Evolutionary conservation across 2,329 filamentous ascomycete genomes (phyloP), one percentile per base, ranked within the genome.

Genomic region (Sporothrix euskadiensis): DNA sequence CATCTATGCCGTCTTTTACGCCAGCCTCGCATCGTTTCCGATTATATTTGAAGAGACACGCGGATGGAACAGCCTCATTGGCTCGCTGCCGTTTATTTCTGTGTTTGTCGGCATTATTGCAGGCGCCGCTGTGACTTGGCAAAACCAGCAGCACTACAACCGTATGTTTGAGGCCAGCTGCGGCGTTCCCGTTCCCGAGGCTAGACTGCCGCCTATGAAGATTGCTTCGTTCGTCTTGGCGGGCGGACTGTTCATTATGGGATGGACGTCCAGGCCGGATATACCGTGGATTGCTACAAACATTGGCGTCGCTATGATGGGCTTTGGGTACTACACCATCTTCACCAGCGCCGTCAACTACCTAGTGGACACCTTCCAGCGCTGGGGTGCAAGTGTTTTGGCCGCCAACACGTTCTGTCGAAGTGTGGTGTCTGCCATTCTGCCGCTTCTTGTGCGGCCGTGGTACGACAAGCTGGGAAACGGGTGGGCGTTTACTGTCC

Each of bases 391-490:
- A 16, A 86, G 85, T 1, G 90, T 88, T 1, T 85, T 91, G 6
- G 90, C 90, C 0, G 89, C 89, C 0, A 90, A 86, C 75, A 90
- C 89, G 0, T 85, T 92, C 5, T 80, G 88, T 4, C 82, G 90
- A 1, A 85, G 82, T 0, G 80, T 89, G 0, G 83, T 88, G 30
- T 89, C 88, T 19, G 89, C 87, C 0, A 81, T 88, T 2, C 82
- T 91, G 0, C 90, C 90, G 0, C 81, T 92, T 4, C 86, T 86
- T 66, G 89, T 87, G 0, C 79, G 85, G 9, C 81, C 84, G 56
- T 88, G 92, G 87, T 92, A 90, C 77, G 80, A 84, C n/a, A 81
- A 83, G 1, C 79, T 92, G 1, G 90, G 90, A 0, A 78, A 91
- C 1, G 89, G 89, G 0, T 90, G 89, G 80, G 90, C 89, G 10